Conservation (phyloP, 202 grass and related monocot genomes). For the Panicum virgatum region DNA sequence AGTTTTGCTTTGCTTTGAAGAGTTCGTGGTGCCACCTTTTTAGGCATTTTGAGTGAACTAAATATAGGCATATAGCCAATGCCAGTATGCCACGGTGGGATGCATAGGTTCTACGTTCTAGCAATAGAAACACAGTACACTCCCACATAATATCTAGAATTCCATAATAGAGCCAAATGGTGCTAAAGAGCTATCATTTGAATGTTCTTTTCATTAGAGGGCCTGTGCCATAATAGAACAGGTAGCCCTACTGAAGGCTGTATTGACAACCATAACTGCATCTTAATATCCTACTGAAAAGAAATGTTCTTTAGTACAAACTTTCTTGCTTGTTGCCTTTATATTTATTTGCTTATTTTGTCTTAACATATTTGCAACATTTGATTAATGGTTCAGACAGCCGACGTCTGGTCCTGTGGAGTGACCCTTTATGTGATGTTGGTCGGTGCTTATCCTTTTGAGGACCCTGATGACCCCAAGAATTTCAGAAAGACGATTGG, state of each 20-base stretch:
- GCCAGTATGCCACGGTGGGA: neutral
- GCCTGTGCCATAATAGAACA: neutral
- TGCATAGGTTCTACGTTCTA: slow-evolving; percentile 1
- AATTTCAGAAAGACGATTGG: slow-evolving; percentile 96
- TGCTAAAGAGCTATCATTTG: neutral
- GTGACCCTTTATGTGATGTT: slow-evolving; percentile 98
- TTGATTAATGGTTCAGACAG: slow-evolving; percentile 60
- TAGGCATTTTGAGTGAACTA: too few species aligned
- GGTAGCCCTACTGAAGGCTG: neutral
- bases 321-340: neutral
- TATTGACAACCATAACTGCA: neutral
- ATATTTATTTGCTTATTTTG: slow-evolving; percentile 6
- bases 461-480: slow-evolving; percentile 90
- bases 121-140: neutral
- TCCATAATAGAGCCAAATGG: too few species aligned
- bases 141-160: neutral
- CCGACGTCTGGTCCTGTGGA: slow-evolving; percentile 96
- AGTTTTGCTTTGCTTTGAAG: neutral
- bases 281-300: slow-evolving; percentile 3
- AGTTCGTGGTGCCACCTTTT: neutral
- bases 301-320: neutral
- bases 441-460: slow-evolving; percentile 90
- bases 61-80: too few species aligned
- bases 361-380: slow-evolving; percentile 16
- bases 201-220: neutral